These are phyloP conservation scores for Fusarium compactum DNA, from an alignment of 2,329 filamentous ascomycete genomes.

Conservation along the genomic window DNA sequence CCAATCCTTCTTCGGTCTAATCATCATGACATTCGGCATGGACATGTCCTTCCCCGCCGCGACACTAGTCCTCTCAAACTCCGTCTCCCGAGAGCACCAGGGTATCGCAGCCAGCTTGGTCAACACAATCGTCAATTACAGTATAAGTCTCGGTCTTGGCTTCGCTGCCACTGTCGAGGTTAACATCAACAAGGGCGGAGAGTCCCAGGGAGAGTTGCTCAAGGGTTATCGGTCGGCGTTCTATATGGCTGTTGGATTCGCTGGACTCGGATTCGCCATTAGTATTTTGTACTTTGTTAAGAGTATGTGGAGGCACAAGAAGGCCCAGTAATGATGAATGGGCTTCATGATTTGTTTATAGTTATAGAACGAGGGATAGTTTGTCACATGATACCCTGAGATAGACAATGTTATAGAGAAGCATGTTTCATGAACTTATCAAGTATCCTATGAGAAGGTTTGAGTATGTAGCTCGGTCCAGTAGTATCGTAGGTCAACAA, in stretches of 20 bases:
- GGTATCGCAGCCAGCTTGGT: constrained; percentile 66
- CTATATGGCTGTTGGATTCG: constrained; percentile 33
- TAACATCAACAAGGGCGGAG: constrained; percentile 48
- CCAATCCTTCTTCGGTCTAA: constrained; percentile 68
- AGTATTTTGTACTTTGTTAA: constrained; percentile 33
- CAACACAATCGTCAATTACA: constrained; percentile 76
- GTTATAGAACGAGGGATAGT: not conserved
- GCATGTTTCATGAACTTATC: not conserved
- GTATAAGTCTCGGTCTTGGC: constrained; percentile 73
- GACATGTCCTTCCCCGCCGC: constrained; percentile 74
- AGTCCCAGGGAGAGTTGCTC: constrained; percentile 20
- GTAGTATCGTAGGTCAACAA: not conserved
- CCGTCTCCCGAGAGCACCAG: constrained; percentile 59
- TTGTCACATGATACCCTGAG: not conserved
- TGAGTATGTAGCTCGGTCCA: fast-evolving
- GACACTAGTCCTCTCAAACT: constrained; percentile 69
- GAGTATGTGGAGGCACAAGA: constrained; percentile 17
- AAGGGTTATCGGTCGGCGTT: constrained; percentile 29
- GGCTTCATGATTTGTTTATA: not conserved
- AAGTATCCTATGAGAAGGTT: not conserved
- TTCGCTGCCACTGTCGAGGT: constrained; percentile 74
- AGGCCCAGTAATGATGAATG: not conserved
- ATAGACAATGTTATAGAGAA: not conserved
- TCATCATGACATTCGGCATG: constrained; percentile 72
- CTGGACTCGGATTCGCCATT: constrained; percentile 22